phyloP scores from a whole-genome alignment of 495 filamentous ascomycete genomes.

The Aspergillus affinis region DNA sequence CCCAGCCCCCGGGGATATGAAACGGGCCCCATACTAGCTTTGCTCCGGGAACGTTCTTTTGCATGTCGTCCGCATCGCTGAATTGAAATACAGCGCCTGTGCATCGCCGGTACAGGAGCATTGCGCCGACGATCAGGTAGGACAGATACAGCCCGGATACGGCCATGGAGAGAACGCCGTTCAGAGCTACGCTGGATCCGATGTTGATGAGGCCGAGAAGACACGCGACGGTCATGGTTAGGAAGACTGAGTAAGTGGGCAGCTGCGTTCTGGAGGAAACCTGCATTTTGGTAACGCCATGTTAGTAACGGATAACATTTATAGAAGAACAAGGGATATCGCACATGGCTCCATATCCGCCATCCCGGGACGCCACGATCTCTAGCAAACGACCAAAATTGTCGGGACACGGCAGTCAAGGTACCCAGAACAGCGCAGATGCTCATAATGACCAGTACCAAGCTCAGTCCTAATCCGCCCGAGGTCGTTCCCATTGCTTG shows the following conservation, averaged over 20 bases:
- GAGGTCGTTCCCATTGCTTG: constrained; percentile 36
- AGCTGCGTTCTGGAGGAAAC: constrained; percentile 33
- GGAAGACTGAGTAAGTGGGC: constrained; percentile 39
- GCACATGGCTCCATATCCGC: constrained; percentile 33
- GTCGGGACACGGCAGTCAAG: constrained; percentile 49
- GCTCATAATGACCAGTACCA: constrained; percentile 43
- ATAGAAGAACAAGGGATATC: background rate
- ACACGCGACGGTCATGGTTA: constrained; percentile 32
- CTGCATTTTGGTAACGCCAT: constrained; percentile 5
- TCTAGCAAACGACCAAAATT: constrained; percentile 56
- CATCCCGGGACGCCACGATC: constrained; percentile 52
- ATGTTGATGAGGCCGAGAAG: constrained; percentile 48
- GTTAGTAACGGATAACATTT: background rate
- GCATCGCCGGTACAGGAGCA: constrained; percentile 49
- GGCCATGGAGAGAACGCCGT: constrained; percentile 43
- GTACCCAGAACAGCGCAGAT: constrained; percentile 42
- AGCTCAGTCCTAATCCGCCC: constrained; percentile 44
- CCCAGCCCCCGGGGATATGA: constrained; percentile 28
- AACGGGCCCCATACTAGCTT: constrained; percentile 44
- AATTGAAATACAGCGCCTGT: constrained; percentile 31
- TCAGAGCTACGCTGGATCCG: constrained; percentile 48
- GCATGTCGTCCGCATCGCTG: constrained; percentile 11
- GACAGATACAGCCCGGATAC: constrained; percentile 44
- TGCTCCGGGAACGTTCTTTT: constrained; percentile 28
- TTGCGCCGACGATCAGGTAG: constrained; percentile 40